Conservation (phyloP, 1,284 basidiomycete genomes). For the Trametes versicolor region DNA sequence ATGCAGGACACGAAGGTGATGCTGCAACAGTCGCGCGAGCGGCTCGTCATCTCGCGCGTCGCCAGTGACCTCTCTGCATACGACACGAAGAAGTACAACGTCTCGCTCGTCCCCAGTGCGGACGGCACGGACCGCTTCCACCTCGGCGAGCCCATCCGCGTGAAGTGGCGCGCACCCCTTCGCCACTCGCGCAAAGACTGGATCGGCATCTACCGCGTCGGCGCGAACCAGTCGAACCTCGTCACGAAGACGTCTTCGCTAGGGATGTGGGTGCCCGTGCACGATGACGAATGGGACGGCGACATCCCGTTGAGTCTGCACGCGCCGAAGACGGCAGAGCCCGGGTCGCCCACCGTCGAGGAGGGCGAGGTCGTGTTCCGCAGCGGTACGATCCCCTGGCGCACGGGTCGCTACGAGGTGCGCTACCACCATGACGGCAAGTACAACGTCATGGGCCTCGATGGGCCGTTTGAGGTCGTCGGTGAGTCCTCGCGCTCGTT, state of each 20-base stretch:
- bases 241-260: slow-evolving; percentile 90
- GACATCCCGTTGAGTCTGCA: slow-evolving; percentile 73
- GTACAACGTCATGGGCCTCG: slow-evolving; percentile 92
- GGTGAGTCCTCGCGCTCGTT: slow-evolving; percentile 58
- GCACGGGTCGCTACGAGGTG: slow-evolving; percentile 89
- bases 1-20: slow-evolving; percentile 93
- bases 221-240: slow-evolving; percentile 83
- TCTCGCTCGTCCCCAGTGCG: slow-evolving; percentile 67
- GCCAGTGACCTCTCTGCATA: slow-evolving; percentile 83
- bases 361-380: slow-evolving; percentile 82
- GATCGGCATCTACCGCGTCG: slow-evolving; percentile 94
- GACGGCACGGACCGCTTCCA: slow-evolving; percentile 75
- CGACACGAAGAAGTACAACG: slow-evolving; percentile 82
- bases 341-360: slow-evolving; percentile 52
- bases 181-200: slow-evolving; percentile 95
- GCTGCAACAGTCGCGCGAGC: slow-evolving; percentile 90
- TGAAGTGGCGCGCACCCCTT: slow-evolving; percentile 89
- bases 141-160: slow-evolving; percentile 89
- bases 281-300: slow-evolving; percentile 94
- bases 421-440: slow-evolving; percentile 94
- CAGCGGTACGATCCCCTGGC: slow-evolving; percentile 87
- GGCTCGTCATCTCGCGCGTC: slow-evolving; percentile 90
- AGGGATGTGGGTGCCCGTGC: slow-evolving; percentile 94
- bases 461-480: slow-evolving; percentile 88
- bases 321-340: slow-evolving; percentile 44